Base-by-base conservation (phyloP, 306 rosid genomes). In the Trifolium repens region DNA sequence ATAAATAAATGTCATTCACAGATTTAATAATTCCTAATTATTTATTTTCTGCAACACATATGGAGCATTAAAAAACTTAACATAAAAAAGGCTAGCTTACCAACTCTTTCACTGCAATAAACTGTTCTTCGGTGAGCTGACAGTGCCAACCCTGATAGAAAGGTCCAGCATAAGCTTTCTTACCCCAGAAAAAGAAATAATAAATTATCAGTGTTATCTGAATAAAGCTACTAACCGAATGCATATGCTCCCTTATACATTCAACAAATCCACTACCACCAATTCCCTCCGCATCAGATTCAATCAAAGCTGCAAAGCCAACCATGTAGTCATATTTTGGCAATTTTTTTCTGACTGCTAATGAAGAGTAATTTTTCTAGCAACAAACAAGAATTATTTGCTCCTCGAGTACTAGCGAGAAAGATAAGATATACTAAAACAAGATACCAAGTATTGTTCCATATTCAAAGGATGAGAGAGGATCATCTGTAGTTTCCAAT, bases 251-350 rank as follows among this genome's bases (percentile, higher is more conserved):
- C 52, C 97, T 88, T 80, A 92, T 94, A 77, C 99, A 94, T 84
- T 94, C 99, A 68, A 94, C 89, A 75, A 94, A 94, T 58, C 99
- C 99, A 78, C 99, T 92, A 32, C 99, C 97, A 8, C 97, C 99
- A 84, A 94, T 94, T 40, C 99, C 99, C 85, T 94, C 99, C 9
- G 99, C 99, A 81, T 94, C 99, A 80, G 97, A 94, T 85, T 94
- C 99, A 80, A 94, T 92, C 81, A 94, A 83, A 85, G 99, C 99
- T 94, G 96, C 93, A 84, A 84, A 78, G 69, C 50, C 78, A 57
- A 86, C 62, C 17, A 81, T 61, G 30, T 54, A 74, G 37, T 85
- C 73, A 79, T 78, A 78, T 73, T 42, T 67, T 46, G 16, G 79
- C 60, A 73, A 64, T 62, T 63, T 74, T 74, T 53, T 71, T 46